These are phyloP conservation scores for Misopates orontium DNA, from an alignment of 257 asterid genomes.

Conservation along the genomic window DNA sequence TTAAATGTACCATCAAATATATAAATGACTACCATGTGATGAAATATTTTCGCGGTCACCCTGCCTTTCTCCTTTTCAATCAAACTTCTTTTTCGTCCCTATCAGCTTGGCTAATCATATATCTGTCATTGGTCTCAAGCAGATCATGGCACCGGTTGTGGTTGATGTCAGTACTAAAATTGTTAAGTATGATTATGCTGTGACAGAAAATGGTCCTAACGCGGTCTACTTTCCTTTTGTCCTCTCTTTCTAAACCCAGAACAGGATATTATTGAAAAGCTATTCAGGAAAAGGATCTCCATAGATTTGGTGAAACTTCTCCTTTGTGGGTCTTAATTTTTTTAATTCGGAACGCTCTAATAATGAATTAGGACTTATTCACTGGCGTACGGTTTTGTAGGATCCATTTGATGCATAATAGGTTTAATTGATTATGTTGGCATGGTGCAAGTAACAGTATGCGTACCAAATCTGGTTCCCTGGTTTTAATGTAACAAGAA, in stretches of 20 bases:
- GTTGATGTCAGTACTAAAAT: conserved; percentile 40
- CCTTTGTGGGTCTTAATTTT: neutral
- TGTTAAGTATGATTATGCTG: conserved; percentile 33
- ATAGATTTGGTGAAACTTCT: conserved; percentile 8
- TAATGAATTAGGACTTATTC: too few relatives aligned
- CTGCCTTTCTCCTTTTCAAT: conserved; percentile 20
- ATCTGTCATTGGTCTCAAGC: conserved; percentile 8
- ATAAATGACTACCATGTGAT: conserved; percentile 24
- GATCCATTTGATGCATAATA: conserved; percentile 7
- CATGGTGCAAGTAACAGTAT: conserved; percentile 18
- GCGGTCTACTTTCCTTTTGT: conserved; percentile 15
- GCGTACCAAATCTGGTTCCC: neutral
- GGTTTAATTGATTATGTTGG: conserved; percentile 14
- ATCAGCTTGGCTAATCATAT: conserved; percentile 21
- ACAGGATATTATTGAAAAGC: conserved; percentile 22
- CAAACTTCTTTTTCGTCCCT: conserved; percentile 17
- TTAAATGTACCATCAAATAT: conserved; percentile 19
- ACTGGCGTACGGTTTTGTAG: too few relatives aligned
- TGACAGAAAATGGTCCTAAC: conserved; percentile 31
- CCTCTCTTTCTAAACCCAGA: too few relatives aligned
- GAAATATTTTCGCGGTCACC: conserved; percentile 25
- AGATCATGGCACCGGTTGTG: conserved; percentile 43
- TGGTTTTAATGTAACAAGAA: neutral
- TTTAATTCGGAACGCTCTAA: conserved; percentile 7
- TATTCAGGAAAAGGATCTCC: conserved; percentile 8